Percentiles rank a stretch among this genome's conserved stretches.
phyloP scores from a whole-genome alignment of 2,329 filamentous ascomycete genomes.

The Ophiostoma angusticollis region DNA sequence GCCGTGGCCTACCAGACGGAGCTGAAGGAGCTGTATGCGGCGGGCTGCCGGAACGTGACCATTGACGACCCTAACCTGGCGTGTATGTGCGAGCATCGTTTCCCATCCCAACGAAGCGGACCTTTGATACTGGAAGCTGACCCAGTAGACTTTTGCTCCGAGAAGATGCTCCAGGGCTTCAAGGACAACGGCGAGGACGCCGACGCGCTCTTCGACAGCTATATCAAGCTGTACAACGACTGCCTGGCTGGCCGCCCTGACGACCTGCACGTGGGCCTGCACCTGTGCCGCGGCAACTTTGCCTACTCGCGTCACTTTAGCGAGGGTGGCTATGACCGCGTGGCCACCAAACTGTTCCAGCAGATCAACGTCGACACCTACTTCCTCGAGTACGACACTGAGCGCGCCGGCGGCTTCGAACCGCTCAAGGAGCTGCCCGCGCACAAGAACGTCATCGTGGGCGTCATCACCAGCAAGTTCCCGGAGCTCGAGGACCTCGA shows the following conservation, averaged over 20 bases:
- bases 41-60: conserved; percentile 39
- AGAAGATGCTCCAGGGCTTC: conserved; percentile 49
- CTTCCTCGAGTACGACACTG: conserved; percentile 30
- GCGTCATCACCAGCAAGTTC: conserved; percentile 31
- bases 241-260: conserved; percentile 46
- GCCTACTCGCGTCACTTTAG: conserved; percentile 50
- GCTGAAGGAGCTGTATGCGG: conserved; percentile 33
- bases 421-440: conserved; percentile 45
- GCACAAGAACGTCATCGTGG: conserved; percentile 49
- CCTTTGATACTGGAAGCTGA: too few species aligned
- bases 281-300: conserved; percentile 52
- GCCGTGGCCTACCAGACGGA: conserved; percentile 36
- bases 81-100: too few species aligned
- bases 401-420: conserved; percentile 48
- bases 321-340: conserved; percentile 50
- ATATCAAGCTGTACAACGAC: conserved; percentile 63
- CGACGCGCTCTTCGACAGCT: conserved; percentile 54
- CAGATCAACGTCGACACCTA: conserved; percentile 48
- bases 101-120: too few species aligned
- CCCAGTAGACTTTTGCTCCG: conserved; percentile 59
- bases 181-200: conserved; percentile 45
- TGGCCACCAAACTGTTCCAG: conserved; percentile 47
- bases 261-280: conserved; percentile 59
- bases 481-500: conserved; percentile 28
- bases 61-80: conserved; percentile 51